Evolutionary conservation across 164 flowering plant genomes (phyloP), one percentile per base, ranked within the genome.

Genomic region (Taxillus chinensis): DNA sequence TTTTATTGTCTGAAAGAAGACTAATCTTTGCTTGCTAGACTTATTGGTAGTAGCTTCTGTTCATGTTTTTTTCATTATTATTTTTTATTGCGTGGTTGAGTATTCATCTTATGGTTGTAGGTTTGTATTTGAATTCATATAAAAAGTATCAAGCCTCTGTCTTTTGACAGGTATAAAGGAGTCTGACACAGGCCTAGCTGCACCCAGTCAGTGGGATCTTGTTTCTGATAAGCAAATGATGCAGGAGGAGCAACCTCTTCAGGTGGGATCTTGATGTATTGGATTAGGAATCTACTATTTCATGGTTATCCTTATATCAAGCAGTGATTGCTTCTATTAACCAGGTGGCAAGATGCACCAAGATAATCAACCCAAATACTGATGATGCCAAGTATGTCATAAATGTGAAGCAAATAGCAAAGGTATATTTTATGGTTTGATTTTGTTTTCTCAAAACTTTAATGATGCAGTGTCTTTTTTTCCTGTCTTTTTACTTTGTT

Each of bases 151-250:
- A 27, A 27, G 27, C 27, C 45, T 60, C 16, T 10, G 6, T 59
- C 67, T 54, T 62, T 45, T 14, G 43, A 61, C 60, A 95, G 99
- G 99, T 45, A 91, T 95, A 52, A 95, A 91, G 80, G 99, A 95
- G 62, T 95, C 99, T 17, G 99, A 95, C 70, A 95, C 99, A 67
- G 99, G 99, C 10, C 76, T 95, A 69, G 98, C 99, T 67, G 90
- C 90, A 46, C 99, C 98, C 3, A 91, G 98, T 68, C 97, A 95
- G 60, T 95, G 99, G 98, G 97, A 95, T 83, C 92, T 95, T 70
- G 96, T 91, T 60, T 87, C 98, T 49, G 99, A 95, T 64, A 91
- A 91, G 76, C 97, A 91, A 69, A 91, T 95, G 99, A 91, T 95
- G 98, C 96, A 91, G 62, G 98, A 91, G 70, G 98, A 95, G 72